Conservation (phyloP, 768 basidiomycete genomes). For the Agaricus bisporus region DNA sequence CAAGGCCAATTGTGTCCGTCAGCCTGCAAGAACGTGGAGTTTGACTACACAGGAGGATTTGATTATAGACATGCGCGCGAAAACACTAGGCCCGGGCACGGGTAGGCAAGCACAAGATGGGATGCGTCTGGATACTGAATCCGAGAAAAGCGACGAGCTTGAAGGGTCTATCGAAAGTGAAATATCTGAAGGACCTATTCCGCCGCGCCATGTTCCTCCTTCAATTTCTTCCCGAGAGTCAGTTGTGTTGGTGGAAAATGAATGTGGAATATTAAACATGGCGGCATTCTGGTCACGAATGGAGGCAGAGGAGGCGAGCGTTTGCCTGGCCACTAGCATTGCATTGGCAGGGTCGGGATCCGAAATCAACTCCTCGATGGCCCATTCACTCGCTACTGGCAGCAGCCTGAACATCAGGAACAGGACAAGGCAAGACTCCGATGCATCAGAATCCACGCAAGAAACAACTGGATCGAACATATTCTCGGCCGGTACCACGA, state of each 20-base stretch:
- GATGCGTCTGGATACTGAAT: background rate
- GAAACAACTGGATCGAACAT: conserved; percentile 16
- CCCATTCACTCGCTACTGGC: background rate
- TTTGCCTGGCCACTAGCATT: conserved; percentile 19
- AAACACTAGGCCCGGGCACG: no score
- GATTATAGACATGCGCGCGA: background rate
- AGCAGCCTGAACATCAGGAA: background rate
- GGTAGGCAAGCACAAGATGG: background rate
- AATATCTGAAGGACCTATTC: background rate
- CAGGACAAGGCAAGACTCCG: conserved; percentile 21
- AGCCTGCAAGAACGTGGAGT: background rate
- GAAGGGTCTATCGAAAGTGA: background rate
- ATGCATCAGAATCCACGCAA: conserved; percentile 25
- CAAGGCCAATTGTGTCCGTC: background rate
- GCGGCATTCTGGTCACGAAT: conserved; percentile 17
- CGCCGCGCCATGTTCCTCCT: conserved; percentile 1
- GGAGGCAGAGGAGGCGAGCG: conserved; percentile 22
- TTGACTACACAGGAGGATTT: background rate
- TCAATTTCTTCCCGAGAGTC: background rate
- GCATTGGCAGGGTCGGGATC: conserved; percentile 11
- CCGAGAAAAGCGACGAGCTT: background rate
- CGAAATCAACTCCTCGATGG: background rate
- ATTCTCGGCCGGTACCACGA: conserved; percentile 11
- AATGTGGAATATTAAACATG: background rate
- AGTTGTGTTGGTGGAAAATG: background rate